Conservation (phyloP, 1,139 yeast species). For the Candida tetrigidarum region DNA sequence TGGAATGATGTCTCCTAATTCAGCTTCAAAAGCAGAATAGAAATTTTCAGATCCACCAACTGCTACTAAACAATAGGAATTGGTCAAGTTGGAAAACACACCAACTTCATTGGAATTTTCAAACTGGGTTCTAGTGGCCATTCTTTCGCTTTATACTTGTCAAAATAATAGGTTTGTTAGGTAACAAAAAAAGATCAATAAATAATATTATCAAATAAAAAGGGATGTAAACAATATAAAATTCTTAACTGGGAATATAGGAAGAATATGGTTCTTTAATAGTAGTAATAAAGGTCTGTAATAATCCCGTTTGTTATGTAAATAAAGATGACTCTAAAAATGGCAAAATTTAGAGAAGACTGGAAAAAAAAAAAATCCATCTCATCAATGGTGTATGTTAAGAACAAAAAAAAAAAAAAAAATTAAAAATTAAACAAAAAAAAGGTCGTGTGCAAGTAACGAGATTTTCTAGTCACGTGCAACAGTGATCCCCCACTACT, state of each 20-base stretch:
- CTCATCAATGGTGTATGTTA: slow-evolving; percentile 1
- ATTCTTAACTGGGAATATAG: no score
- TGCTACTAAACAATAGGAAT: slow-evolving; percentile 94
- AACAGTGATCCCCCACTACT: not conserved
- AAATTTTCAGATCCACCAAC: slow-evolving; percentile 99
- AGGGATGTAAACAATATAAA: no score
- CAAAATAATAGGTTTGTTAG: no score
- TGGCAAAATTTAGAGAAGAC: not conserved
- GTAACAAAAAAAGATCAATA: no score
- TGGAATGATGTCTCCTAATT: slow-evolving; percentile 94
- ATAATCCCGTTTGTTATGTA: slow-evolving; percentile 4
- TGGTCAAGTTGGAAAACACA: slow-evolving; percentile 94
- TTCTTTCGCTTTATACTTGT: no score
- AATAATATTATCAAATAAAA: no score
- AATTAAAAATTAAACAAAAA: not conserved
- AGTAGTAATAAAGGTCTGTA: slow-evolving; percentile 1
- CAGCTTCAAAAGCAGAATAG: slow-evolving; percentile 97
- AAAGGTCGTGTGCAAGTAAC: slow-evolving; percentile 1
- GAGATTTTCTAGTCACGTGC: not conserved
- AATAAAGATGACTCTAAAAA: slow-evolving; percentile 7
- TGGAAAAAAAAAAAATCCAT: slow-evolving; percentile 4
- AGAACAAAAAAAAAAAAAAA: slow-evolving; percentile 3
- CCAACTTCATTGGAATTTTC: slow-evolving; percentile 99
- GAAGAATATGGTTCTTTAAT: not conserved
- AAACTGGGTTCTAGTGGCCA: slow-evolving; percentile 68